Base-by-base conservation (phyloP, 2,329 filamentous ascomycete species). In the Claviceps sp. region DNA sequence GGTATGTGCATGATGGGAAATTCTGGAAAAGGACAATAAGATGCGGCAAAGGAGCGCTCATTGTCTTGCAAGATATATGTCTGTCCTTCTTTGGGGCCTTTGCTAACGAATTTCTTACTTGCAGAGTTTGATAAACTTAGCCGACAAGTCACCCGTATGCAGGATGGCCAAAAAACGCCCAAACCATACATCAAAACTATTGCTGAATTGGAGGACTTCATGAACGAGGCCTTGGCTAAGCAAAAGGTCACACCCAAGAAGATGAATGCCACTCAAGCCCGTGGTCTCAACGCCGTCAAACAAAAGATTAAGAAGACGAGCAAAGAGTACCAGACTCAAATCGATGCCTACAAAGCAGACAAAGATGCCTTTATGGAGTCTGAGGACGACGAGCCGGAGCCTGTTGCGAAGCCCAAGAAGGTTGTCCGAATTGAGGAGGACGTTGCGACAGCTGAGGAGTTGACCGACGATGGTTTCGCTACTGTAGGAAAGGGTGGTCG, bases 251-350 rank as follows among this genome's bases (percentile, higher is more conserved):
- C 87, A 2, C 82, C 85, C 57, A 96, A 96, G 82, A 97, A 96
- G 79, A 95, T 97, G 90, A 98, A 95, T 73, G 89, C 90, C 56
- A 93, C 85, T 65, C 94, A 91, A 66, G 86, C 89, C 59, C 88
- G 89, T 72, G 89, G 90, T 63, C 80, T 98, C 64, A 98, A 97
- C 69, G 88, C 90, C 56, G 87, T 97, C 65, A 95, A 96, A 74
- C 93, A 98, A 71, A 90, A 90, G 73, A 88, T 98, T 75, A 90
- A 91, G 81, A 97, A 96, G 81, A 91, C 91, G 73, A 95, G 91
- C 78, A 94, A 95, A 73, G 91, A 97, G 58, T 91, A 91, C 72
- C 81, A 88, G 64, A 75, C 79, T 56, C 87, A 95, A 65, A 85
- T 98, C 62, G 88, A 95, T 61, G 79, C 84, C 57, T 98, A 91